Evolutionary conservation across 352 stramenopile species (phyloP), one percentile per base, ranked within the genome.

Genomic region (Globisporangium orthogonon): DNA sequence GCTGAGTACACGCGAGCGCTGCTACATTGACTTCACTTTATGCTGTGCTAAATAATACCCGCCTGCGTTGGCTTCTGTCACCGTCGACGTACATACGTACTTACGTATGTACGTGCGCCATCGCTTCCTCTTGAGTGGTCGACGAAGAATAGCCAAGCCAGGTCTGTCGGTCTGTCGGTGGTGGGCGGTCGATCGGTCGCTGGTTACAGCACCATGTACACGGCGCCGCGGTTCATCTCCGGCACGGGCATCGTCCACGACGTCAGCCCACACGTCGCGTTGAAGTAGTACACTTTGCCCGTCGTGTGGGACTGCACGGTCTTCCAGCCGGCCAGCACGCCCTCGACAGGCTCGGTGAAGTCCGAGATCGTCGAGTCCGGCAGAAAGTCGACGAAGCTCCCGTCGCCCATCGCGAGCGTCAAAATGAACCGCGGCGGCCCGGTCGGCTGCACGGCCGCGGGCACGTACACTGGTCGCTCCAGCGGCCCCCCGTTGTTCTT

Each of bases 241-340:
- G 78, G 68, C 39, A 70, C 68, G 14, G 83, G 83, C 50, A 89
- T 55, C 18, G 83, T 92, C 83, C 83, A 92, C 28, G 79, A 89
- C 58, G 83, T 86, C 62, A 83, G 70, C 47, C 78, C 78, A 55
- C 75, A 87, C 41, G 71, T 78, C 52, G 83, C 74, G 71, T 92
- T 90, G 74, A 87, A 92, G 61, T 80, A 92, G 67, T 92, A 92
- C 65, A 87, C 58, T 60, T 89, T 92, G 60, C 78, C 80, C 7
- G 78, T 90, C 50, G 81, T 86, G 45, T 75, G 76, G 10, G 78
- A 92, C 28, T 83, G 51, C 58, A 92, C 83, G 0, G 83, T 66
- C 33, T 85, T 70, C 83, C 83, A 92, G 30, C 83, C 79, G 5
- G 66, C 61, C 9, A 60, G 60, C 31, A 63, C 67, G 6, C 66